These are phyloP conservation scores for Garcia nutans DNA, from an alignment of 345 rosid genomes.

Conservation along the genomic window DNA sequence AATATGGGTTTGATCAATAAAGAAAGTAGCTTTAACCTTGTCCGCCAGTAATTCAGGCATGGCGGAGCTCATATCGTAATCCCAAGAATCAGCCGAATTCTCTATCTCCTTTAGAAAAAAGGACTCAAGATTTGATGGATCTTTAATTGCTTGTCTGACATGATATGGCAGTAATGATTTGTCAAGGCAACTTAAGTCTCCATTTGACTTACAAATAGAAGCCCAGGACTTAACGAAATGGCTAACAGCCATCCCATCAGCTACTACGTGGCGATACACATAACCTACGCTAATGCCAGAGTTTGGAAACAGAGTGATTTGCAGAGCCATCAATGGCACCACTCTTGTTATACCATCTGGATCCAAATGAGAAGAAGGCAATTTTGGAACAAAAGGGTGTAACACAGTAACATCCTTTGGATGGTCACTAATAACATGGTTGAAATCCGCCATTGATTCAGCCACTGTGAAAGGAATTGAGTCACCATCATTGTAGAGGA, in stretches of 20 bases:
- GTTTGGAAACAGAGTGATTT: slow-evolving; percentile 41
- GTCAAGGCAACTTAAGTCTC: neutral
- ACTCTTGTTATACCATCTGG: too few species aligned
- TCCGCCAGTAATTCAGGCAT: neutral
- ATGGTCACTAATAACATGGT: slow-evolving; percentile 16
- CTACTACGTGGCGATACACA: slow-evolving; percentile 29
- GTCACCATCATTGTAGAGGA: slow-evolving; percentile 17
- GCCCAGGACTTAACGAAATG: slow-evolving; percentile 52
- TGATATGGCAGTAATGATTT: slow-evolving; percentile 4
- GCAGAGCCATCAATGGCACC: slow-evolving; percentile 22
- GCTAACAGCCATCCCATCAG: slow-evolving; percentile 39
- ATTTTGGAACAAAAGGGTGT: slow-evolving; percentile 30
- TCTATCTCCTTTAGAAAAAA: slow-evolving; percentile 15
- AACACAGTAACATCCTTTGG: slow-evolving; percentile 17
- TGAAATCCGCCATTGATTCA: slow-evolving; percentile 29
- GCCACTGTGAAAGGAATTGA: slow-evolving; percentile 28
- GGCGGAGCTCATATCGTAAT: neutral
- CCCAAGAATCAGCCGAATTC: slow-evolving; percentile 10
- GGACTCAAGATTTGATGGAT: slow-evolving; percentile 21
- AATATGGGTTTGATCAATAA: slow-evolving; percentile 8
- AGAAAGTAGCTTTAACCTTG: slow-evolving; percentile 36
- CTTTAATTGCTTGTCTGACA: slow-evolving; percentile 25
- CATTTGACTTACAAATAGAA: slow-evolving; percentile 1
- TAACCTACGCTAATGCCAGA: slow-evolving; percentile 37
- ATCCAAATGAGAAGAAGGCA: slow-evolving; percentile 7